These are phyloP conservation scores for Macrophomina pseudophaseolina DNA, from an alignment of 2,329 filamentous ascomycete species.

Conservation along the genomic window DNA sequence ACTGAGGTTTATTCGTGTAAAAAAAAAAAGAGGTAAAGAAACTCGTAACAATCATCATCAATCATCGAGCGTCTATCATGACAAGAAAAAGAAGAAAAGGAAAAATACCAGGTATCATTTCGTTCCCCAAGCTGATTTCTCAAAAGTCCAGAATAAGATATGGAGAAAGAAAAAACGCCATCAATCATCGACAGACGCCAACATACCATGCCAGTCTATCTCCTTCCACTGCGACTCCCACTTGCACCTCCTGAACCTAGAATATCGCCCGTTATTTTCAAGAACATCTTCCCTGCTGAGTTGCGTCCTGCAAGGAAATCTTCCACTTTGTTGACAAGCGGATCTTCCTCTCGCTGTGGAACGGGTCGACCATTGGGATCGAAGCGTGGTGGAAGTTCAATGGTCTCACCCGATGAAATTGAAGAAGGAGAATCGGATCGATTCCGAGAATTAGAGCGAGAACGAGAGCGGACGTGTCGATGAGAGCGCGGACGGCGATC, in stretches of 20 bases:
- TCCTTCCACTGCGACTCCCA: constrained; percentile 1
- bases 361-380: constrained; percentile 38
- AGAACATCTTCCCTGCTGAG: constrained; percentile 26
- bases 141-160: background rate
- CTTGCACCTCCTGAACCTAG: constrained; percentile 5
- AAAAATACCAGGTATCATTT: constrained; percentile 11
- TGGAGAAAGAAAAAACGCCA: background rate
- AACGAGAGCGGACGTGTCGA: background rate
- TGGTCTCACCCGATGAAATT: constrained; percentile 39
- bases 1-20: background rate
- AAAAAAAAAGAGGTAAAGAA: background rate
- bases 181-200: constrained; percentile 16
- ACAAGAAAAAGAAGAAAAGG: background rate
- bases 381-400: constrained; percentile 44
- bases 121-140: constrained; percentile 1
- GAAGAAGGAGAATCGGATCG: constrained; percentile 30
- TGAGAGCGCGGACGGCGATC: background rate
- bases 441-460: constrained; percentile 12
- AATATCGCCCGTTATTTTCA: constrained; percentile 25
- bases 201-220: background rate
- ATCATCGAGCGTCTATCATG: constrained; percentile 11
- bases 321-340: constrained; percentile 42
- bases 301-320: constrained; percentile 34
- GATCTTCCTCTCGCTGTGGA: constrained; percentile 36
- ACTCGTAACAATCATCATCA: constrained; percentile 13